Evolutionary conservation across 2,329 filamentous ascomycete genomes (phyloP).

Genomic region (Cordyceps cateniannulata): DNA sequence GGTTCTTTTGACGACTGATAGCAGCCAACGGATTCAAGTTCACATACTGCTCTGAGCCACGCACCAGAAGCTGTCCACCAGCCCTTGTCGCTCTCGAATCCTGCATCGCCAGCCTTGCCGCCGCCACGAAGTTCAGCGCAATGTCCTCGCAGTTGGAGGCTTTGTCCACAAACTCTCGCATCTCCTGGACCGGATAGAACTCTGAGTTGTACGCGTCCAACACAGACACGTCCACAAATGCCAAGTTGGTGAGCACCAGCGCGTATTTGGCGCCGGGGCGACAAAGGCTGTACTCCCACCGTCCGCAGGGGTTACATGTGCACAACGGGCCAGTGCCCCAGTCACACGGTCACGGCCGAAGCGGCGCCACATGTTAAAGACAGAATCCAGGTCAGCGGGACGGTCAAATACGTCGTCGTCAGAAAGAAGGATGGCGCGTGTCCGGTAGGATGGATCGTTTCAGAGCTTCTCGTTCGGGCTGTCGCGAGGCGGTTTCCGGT

Average conservation of each 20-base stretch:
- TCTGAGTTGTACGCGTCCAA: conserved; percentile 33
- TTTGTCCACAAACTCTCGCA: conserved; percentile 31
- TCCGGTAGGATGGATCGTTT: conserved; percentile 29
- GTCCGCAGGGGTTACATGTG: conserved; percentile 20
- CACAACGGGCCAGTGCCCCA: conserved; percentile 32
- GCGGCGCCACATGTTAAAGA: conserved; percentile 34
- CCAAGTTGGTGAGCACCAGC: conserved; percentile 32
- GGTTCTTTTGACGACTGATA: conserved; percentile 28
- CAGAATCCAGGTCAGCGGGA: conserved; percentile 33
- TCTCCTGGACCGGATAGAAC: conserved; percentile 23
- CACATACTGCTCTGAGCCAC: conserved; percentile 25
- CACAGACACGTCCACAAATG: conserved; percentile 31
- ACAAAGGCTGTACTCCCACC: conserved; percentile 29
- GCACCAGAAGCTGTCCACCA: conserved; percentile 28
- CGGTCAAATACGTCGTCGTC: conserved; percentile 35
- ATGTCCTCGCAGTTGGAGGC: conserved; percentile 36
- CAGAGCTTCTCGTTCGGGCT: conserved; percentile 33
- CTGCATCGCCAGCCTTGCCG: conserved; percentile 18
- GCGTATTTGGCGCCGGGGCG: conserved; percentile 25
- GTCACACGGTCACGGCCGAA: conserved; percentile 29
- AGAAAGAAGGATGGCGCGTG: conserved; percentile 32
- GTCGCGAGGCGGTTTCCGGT: conserved; percentile 26
- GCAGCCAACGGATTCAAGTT: conserved; percentile 26
- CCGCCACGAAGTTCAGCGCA: conserved; percentile 31
- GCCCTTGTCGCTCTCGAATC: conserved; percentile 18